Evolutionary conservation across 768 basidiomycete species (phyloP).

Genomic region (Boletus huronensis): DNA sequence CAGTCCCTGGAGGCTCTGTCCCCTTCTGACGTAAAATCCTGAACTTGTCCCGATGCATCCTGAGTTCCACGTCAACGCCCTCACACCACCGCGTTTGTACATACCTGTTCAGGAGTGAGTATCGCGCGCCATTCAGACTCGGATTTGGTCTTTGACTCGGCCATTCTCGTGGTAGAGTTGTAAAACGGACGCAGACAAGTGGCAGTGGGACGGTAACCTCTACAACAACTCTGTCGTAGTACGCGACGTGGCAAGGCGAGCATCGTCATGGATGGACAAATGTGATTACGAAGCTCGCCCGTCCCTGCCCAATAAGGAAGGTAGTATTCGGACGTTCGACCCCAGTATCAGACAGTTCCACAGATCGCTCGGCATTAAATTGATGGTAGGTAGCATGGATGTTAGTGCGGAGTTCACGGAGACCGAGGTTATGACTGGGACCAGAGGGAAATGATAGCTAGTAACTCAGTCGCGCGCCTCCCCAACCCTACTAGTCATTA

Average conservation of each 20-base stretch:
- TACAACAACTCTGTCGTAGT: background rate
- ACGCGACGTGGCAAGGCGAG: background rate
- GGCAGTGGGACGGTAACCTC: background rate
- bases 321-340: background rate
- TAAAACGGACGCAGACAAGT: conserved; percentile 3
- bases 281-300: background rate
- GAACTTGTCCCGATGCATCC: conserved; percentile 51
- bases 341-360: too few relatives aligned
- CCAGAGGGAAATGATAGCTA: too few relatives aligned
- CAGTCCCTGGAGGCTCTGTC: conserved; percentile 75
- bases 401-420: too few relatives aligned
- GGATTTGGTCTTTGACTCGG: conserved; percentile 40
- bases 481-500: too few relatives aligned
- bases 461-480: too few relatives aligned
- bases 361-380: too few relatives aligned
- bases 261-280: background rate
- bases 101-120: conserved; percentile 77
- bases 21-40: conserved; percentile 82
- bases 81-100: conserved; percentile 10
- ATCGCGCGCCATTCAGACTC: conserved; percentile 84
- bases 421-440: too few relatives aligned
- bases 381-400: too few relatives aligned
- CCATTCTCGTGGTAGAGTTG: conserved; percentile 13
- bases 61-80: background rate
- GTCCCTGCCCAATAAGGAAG: conserved; percentile 4